Percentiles rank a stretch among this genome's conserved stretches.
Conservation (phyloP, 495 filamentous ascomycete species). For the Pyrenula massariospora region DNA sequence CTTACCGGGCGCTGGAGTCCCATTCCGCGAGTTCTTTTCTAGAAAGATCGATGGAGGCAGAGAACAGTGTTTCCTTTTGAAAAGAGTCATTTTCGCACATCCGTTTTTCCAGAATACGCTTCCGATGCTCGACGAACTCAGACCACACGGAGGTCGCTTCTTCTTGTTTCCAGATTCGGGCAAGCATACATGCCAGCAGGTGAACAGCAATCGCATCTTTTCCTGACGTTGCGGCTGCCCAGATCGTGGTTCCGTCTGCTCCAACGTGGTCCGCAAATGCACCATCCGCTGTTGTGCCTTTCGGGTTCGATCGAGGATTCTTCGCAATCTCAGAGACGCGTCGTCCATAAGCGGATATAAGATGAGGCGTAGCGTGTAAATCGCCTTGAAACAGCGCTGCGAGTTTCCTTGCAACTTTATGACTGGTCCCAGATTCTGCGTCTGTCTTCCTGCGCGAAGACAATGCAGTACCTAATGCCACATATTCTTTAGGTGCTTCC, state of each 20-base stretch:
- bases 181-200: conserved; percentile 28
- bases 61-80: background rate
- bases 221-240: conserved; percentile 29
- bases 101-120: background rate
- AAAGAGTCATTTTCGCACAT: background rate
- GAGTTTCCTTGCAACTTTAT: conserved; percentile 14
- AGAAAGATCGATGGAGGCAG: conserved; percentile 12
- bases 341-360: conserved; percentile 23
- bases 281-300: conserved; percentile 2
- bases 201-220: conserved; percentile 16
- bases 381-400: conserved; percentile 17
- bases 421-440: conserved; percentile 13
- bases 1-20: conserved; percentile 22
- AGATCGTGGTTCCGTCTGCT: conserved; percentile 21
- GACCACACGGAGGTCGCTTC: conserved; percentile 25
- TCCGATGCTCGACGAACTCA: conserved; percentile 4
- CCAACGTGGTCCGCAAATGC: conserved; percentile 8
- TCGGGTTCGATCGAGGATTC: conserved; percentile 6
- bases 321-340: conserved; percentile 22
- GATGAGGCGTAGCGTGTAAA: conserved; percentile 16
- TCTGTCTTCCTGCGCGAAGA: conserved; percentile 9
- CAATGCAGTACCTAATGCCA: conserved; percentile 10
- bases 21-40: conserved; percentile 18
- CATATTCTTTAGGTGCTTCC: conserved; percentile 16
- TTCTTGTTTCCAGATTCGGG: conserved; percentile 13